Evolutionary conservation across 805 yeast genomes (phyloP), one percentile per base, ranked within the genome.

Genomic region (Yueomyces sinensis): DNA sequence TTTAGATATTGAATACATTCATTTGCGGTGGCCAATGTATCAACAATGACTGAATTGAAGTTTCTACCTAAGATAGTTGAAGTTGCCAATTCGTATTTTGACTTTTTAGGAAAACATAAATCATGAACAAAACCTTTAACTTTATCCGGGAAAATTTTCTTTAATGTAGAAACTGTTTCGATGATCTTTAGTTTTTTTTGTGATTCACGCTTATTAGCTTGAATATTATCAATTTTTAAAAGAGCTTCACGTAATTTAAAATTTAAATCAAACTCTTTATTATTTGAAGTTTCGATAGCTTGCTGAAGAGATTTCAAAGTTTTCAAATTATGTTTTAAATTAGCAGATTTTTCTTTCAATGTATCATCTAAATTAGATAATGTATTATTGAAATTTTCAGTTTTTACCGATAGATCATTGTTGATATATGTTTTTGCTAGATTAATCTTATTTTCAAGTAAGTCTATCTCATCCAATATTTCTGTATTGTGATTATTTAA

Each of bases 1-100:
- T 84, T 82, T 52, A 89, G 61, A 37, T 78, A 79, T 7, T 74
- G 72, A 41, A 91, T 80, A 52, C 94, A 82, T 40, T 75, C 74
- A 37, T 74, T 71, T 1, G 93, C 94, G 17, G 76, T 68, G 9
- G 72, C 53, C 5, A 74, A 61, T 19, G 68, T 68, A 44, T 84
- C 94, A 5, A 91, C 98, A 15, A 91, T 68, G 14, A 91, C 70
- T 0, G 95, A 71, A 54, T 91, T 94, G 45, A 77, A 70, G 46
- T 81, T 69, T 38, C 72, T 69, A 7, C 96, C 97, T 20, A 91
- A 61, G 5, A 81, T 70, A 0, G 89, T 78, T 23, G 80, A 71
- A 27, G 86, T 67, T 0, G 95, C 94, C 5, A 63, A 44, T 32
- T 80, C 84, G 52, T 74, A 86, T 45, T 72, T 78, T 37, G 72